These are phyloP conservation scores for Decorospora gaudefroyi DNA, from an alignment of 2,329 filamentous ascomycete genomes.

Conservation along the genomic window DNA sequence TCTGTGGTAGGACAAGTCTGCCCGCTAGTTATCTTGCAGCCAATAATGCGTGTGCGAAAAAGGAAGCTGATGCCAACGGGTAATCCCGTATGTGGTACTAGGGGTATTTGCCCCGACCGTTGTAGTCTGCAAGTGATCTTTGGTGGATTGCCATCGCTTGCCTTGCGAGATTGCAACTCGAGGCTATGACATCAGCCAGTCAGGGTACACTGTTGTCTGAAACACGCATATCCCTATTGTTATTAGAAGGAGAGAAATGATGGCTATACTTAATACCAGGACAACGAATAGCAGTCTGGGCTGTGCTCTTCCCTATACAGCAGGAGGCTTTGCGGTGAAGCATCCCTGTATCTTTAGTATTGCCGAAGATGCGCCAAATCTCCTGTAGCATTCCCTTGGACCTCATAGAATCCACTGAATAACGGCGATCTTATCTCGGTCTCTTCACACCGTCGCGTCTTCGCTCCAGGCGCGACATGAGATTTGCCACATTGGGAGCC, in stretches of 20 bases:
- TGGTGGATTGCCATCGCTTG: background rate
- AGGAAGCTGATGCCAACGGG: conserved; percentile 12
- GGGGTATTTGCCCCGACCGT: background rate
- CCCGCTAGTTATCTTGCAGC: conserved; percentile 4
- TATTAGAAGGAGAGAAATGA: too few relatives aligned
- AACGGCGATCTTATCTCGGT: conserved; percentile 2
- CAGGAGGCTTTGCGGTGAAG: conserved; percentile 8
- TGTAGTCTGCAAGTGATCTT: conserved; percentile 4
- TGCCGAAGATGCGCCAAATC: background rate
- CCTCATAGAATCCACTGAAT: background rate
- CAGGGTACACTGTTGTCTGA: too few relatives aligned
- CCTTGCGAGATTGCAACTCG: background rate
- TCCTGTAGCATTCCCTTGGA: background rate
- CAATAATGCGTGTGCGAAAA: conserved; percentile 10
- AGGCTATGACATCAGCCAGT: conserved; percentile 1
- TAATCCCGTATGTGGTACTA: conserved; percentile 9
- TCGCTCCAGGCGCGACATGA: background rate
- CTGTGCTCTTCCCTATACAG: conserved; percentile 13
- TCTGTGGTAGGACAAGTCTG: conserved; percentile 11
- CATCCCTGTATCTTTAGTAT: conserved; percentile 5
- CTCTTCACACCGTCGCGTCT: background rate
- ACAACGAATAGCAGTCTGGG: background rate
- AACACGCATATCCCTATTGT: too few relatives aligned
- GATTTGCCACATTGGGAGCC: conserved; percentile 9
- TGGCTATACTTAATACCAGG: too few relatives aligned